These are phyloP conservation scores for cucumber (Cucumis sativus) DNA, from an alignment of 306 rosid genomes.

Conservation along the genomic window DNA sequence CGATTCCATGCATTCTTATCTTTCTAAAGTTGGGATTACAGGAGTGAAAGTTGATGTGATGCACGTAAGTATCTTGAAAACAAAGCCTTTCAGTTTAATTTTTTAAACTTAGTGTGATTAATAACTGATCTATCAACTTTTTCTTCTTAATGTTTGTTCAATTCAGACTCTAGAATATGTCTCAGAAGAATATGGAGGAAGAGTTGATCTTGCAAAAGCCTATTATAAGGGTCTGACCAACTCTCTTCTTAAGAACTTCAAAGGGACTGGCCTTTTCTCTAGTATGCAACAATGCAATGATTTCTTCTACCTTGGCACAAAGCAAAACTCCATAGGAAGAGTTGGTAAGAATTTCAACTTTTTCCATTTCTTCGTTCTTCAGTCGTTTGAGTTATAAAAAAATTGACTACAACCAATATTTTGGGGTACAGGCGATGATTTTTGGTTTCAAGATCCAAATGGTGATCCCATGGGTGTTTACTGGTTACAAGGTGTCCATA, in stretches of 20 bases:
- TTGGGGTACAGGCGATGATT: conserved; percentile 59
- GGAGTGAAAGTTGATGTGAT: conserved; percentile 85
- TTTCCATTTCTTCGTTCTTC: not conserved
- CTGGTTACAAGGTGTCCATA: conserved; percentile 87
- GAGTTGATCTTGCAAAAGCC: conserved; percentile 68
- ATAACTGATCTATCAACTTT: not conserved
- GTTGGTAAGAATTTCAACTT: conserved; percentile 37
- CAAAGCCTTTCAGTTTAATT: not conserved
- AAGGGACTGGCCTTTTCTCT: conserved; percentile 63
- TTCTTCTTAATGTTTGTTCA: not conserved
- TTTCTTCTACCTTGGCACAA: conserved; percentile 78
- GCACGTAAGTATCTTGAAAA: conserved; percentile 32
- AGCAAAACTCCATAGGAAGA: conserved; percentile 56
- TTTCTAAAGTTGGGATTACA: conserved; percentile 52
- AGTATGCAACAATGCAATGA: conserved; percentile 98
- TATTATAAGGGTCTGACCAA: conserved; percentile 50
- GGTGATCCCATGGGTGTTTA: conserved; percentile 82
- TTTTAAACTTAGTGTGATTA: not conserved
- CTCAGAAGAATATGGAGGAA: conserved; percentile 63
- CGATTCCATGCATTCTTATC: conserved; percentile 77
- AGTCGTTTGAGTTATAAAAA: too few species aligned
- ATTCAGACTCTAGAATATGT: conserved; percentile 56
- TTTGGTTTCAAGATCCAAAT: conserved; percentile 86
- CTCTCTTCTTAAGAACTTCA: conserved; percentile 62
- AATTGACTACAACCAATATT: not conserved